Evolutionary conservation across 768 basidiomycete species (phyloP).

Genomic region (Mycena kentingensis): DNA sequence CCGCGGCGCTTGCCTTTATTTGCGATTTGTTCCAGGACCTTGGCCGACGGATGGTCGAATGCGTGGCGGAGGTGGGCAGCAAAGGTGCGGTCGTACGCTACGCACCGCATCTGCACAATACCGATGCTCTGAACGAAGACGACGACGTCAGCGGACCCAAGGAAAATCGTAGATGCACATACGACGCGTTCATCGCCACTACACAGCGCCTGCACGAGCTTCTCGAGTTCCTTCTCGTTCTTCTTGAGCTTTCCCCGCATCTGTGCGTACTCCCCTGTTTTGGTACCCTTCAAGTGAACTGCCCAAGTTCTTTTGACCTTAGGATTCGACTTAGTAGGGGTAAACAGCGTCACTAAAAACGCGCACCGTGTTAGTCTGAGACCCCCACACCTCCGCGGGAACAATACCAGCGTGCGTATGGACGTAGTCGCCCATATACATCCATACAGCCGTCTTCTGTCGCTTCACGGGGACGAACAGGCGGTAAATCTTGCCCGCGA

Average conservation of each 20-base stretch:
- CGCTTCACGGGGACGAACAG: conserved; percentile 21
- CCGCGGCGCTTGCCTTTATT: too few species aligned
- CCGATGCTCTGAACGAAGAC: conserved; percentile 31
- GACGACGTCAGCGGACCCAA: not conserved
- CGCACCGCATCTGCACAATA: conserved; percentile 34
- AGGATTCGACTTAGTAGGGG: not conserved
- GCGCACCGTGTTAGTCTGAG: conserved; percentile 12
- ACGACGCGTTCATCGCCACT: conserved; percentile 29
- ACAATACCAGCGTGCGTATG: conserved; percentile 21
- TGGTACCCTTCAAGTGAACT: conserved; percentile 4
- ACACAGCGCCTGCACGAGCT: conserved; percentile 28
- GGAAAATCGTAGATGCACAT: not conserved
- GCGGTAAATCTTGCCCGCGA: conserved; percentile 26
- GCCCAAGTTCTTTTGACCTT: conserved; percentile 26
- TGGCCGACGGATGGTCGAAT: too few species aligned
- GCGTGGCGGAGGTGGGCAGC: too few species aligned
- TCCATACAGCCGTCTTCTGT: conserved; percentile 19
- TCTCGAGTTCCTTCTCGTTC: conserved; percentile 6
- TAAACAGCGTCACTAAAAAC: not conserved
- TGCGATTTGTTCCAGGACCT: too few species aligned
- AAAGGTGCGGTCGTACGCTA: conserved; percentile 35
- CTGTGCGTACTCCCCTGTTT: conserved; percentile 22
- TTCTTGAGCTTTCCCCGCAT: conserved; percentile 23
- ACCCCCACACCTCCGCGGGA: conserved; percentile 23
- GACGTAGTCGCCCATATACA: conserved; percentile 32